These are phyloP conservation scores for Akanthomyces dipterigenus DNA, from an alignment of 2,329 filamentous ascomycete species.

Conservation along the genomic window DNA sequence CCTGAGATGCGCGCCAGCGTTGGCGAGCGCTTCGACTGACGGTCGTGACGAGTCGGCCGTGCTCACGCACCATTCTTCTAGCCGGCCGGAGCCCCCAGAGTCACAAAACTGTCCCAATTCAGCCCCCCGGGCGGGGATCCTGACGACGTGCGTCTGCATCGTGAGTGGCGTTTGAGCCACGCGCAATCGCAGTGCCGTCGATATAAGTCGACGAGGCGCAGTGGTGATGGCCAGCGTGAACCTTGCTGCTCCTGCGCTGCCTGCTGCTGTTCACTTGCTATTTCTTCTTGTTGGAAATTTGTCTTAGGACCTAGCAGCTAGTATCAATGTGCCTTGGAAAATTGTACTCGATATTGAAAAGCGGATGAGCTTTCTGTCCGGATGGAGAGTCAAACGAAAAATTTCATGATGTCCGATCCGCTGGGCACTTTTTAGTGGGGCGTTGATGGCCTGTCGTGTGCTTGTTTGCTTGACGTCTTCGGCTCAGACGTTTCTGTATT, in stretches of 20 bases:
- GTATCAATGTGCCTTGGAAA: neutral
- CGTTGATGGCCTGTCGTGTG: neutral
- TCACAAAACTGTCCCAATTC: constrained; percentile 29
- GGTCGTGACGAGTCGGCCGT: constrained; percentile 19
- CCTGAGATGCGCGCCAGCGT: constrained; percentile 61
- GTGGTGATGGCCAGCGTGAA: constrained; percentile 8
- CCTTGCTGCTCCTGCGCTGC: neutral
- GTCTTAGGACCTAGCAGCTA: neutral
- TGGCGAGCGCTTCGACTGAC: constrained; percentile 40
- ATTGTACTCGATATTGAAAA: neutral
- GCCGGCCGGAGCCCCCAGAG: constrained; percentile 21
- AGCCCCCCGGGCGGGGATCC: constrained; percentile 24
- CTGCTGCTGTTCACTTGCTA: neutral
- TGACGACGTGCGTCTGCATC: constrained; percentile 36
- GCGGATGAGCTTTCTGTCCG: neutral
- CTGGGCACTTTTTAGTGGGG: constrained; percentile 11
- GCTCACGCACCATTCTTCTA: constrained; percentile 38
- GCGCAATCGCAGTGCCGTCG: constrained; percentile 9
- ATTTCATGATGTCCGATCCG: constrained; percentile 5
- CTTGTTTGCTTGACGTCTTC: too few relatives aligned
- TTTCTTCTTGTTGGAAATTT: neutral
- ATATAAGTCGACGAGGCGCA: constrained; percentile 11
- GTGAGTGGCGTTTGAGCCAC: constrained; percentile 8
- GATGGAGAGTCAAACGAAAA: constrained; percentile 11
- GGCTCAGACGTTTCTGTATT: too few relatives aligned